Evolutionary conservation across 202 grass and related monocot species (phyloP), one percentile per base, ranked within the genome.

Genomic region (Setaria viridis): DNA sequence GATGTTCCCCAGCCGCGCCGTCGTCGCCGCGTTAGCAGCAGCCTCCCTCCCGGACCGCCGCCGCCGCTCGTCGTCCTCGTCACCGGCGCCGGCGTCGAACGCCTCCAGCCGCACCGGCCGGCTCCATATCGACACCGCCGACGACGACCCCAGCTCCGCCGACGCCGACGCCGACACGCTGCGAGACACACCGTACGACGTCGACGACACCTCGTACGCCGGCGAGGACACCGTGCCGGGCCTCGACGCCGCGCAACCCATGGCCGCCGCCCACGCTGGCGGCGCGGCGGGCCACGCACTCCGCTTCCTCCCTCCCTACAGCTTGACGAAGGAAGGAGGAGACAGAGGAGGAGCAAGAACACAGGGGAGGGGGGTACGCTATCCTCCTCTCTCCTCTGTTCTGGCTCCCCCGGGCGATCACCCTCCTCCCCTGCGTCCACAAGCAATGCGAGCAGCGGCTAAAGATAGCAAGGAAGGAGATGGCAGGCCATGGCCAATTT

Each of bases 211-310:
- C 25, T 89, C 90, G 75, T 91, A 89, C 19, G 78, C 67, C 63
- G 96, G 93, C 29, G 93, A 95, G 8, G 57, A 85, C 49, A 78
- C 72, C 47, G 67, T 70, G 20, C 81, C 84, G 13, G 69, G 77
- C 86, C 89, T 89, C 51, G 96, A 95, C 59, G 89, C 78, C 78
- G 87, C 93, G 77, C 95, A 98, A 48, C 95, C 95, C 95, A 98
- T 98, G 75, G 53, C 53, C 60, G 46, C 30, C 41, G 54, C 21
- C 51, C 5, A 41, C 43, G 8, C 1, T 46, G 48, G n/a, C 3
- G 50, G 47, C 62, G 39, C 46, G 16, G 65, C 42, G 51, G 34
- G 60, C 39, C 70, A 11, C 35, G 48, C 60, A 7, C 39, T 0
- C 39, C 39, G 6, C 13, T 19, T 2, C 0, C 63, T 42, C 30